Conservation (phyloP, 768 basidiomycete genomes). For the Auriscalpium vulgare region DNA sequence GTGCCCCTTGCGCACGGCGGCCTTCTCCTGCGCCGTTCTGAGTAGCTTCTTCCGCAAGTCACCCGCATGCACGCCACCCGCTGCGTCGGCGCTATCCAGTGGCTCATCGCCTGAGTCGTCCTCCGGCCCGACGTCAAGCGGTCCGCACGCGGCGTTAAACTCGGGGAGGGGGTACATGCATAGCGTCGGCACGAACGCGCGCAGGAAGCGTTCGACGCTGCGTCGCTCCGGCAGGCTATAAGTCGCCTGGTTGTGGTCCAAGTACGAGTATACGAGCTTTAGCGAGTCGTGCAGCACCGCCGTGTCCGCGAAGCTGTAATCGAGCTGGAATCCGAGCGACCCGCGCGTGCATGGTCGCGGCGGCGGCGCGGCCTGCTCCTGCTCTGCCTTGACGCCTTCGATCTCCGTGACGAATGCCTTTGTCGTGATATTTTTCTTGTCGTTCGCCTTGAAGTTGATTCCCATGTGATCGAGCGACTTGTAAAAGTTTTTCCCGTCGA, state of each 20-base stretch:
- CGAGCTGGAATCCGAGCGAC: conserved; percentile 62
- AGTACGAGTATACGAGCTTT: conserved; percentile 84
- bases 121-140: conserved; percentile 40
- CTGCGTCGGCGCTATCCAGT: conserved; percentile 12
- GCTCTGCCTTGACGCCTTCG: conserved; percentile 52
- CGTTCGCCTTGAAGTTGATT: conserved; percentile 88
- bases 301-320: conserved; percentile 70
- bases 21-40: conserved; percentile 43
- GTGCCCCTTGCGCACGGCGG: not conserved
- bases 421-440: conserved; percentile 86
- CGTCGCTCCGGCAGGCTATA: conserved; percentile 75
- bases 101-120: conserved; percentile 22
- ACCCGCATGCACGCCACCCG: conserved; percentile 19
- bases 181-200: conserved; percentile 75
- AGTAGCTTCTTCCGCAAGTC: conserved; percentile 68
- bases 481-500: conserved; percentile 96
- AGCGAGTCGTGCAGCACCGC: conserved; percentile 81
- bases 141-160: conserved; percentile 55
- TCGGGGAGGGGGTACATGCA: conserved; percentile 64
- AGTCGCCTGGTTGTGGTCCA: conserved; percentile 76
- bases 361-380: conserved; percentile 17
- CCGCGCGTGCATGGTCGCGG: conserved; percentile 32
- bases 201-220: conserved; percentile 77
- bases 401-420: conserved; percentile 79
- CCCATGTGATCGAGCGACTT: conserved; percentile 96